Conservation (phyloP, 129 eudicot species). For the Helianthus tuberosus region DNA sequence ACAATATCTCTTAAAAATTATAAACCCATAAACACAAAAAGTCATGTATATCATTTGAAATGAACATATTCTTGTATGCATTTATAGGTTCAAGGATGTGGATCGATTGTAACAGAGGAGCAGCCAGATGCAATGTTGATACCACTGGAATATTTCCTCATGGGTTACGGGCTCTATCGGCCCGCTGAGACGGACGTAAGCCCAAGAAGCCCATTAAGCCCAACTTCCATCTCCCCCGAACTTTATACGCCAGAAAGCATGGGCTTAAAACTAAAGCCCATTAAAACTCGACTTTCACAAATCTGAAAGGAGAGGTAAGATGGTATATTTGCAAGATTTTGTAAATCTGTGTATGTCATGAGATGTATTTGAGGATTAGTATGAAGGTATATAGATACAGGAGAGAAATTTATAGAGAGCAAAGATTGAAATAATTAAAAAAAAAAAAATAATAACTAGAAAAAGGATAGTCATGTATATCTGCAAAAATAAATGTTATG, state of each 20-base stretch:
- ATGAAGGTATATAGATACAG: slow-evolving; percentile 43
- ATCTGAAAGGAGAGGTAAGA: slow-evolving; percentile 19
- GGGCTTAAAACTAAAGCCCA: slow-evolving; percentile 95
- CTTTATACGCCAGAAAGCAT: slow-evolving; percentile 94
- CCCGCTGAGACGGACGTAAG: slow-evolving; percentile 66
- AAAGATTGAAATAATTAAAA: slow-evolving; percentile 22
- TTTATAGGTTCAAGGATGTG: slow-evolving; percentile 83
- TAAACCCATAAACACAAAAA: neutral
- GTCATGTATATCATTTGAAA: neutral
- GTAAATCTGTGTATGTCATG: slow-evolving; percentile 31
- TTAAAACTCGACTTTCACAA: slow-evolving; percentile 64
- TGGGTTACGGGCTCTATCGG: slow-evolving; percentile 84
- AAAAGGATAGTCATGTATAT: slow-evolving; percentile 33
- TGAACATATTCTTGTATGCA: neutral
- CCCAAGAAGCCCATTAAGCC: slow-evolving; percentile 95
- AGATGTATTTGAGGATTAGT: slow-evolving; percentile 31
- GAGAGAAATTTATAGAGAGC: slow-evolving; percentile 21
- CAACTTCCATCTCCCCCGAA: slow-evolving; percentile 85
- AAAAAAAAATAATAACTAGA: neutral
- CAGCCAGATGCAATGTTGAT: slow-evolving; percentile 93
- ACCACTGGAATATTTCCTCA: slow-evolving; percentile 85
- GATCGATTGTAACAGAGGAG: slow-evolving; percentile 87
- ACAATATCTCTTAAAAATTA: neutral
- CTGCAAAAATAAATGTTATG: slow-evolving; percentile 22
- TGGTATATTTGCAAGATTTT: slow-evolving; percentile 32